Base-by-base conservation (phyloP, 148 eudicot species). In the Nepenthes mirabilis region DNA sequence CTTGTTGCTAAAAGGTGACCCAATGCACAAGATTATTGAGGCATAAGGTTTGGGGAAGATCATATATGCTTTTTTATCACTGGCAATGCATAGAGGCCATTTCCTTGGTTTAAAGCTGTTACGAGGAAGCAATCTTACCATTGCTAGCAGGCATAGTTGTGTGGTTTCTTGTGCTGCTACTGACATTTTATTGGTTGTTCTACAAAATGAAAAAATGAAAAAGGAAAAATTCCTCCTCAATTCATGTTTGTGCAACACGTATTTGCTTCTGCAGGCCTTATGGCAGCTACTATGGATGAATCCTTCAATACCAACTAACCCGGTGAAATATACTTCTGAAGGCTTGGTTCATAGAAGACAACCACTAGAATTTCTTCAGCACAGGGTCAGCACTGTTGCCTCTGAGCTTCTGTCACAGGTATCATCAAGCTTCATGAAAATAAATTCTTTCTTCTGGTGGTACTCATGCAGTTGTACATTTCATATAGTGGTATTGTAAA, bases 241-340 rank as follows among this genome's bases (percentile, higher is more conserved):
- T 40, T 36, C 61, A 36, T 36, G 7, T 43, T 52, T 47, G 50
- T 54, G 13, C 52, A 36, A 14, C 58, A 55, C 45, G 57, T 9
- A 33, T 56, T 58, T 71, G 43, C 43, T 70, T 65, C 33, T 58
- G 10, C 74, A 93, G 98, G 96, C 96, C 43, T 72, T 93, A 61
- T 93, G 98, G 98, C 96, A 93, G 80, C 74, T 93, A 23, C 75
- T 93, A 36, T 93, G 98, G 98, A 73, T 86, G 65, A 83, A 86
- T 74, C 95, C 96, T 13, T 66, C 69, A 32, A 65, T 76, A 62
- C 82, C 83, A 11, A 65, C 77, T 35, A 80, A 74, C 72, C 54
- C 74, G 37, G 56, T 61, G 34, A 80, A 80, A 63, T 69, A 76
- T 56, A 61, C 69, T 52, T 48, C 64, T 34, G 80, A 66, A 62